Percentiles rank a stretch among this genome's conserved stretches.
Conservation (phyloP, 805 yeast genomes). For the Yarrowia porcina region DNA sequence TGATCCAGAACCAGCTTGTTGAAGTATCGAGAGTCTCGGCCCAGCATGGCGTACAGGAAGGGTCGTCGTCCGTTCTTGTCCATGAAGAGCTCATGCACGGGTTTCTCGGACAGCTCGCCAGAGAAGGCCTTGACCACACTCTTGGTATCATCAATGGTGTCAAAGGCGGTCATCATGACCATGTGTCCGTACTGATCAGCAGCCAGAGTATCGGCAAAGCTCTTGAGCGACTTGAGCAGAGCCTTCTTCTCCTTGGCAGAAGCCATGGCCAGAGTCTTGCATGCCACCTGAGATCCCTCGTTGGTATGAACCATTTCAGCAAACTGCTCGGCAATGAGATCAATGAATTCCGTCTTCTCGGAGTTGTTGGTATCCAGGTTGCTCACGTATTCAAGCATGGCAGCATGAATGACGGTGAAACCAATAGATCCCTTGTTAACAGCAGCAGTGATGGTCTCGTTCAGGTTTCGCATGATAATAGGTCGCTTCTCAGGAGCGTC, state of each 20-base stretch:
- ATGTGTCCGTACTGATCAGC: constrained; percentile 82
- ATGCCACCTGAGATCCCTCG: constrained; percentile 92
- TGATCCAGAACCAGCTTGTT: constrained; percentile 63
- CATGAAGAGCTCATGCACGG: constrained; percentile 43
- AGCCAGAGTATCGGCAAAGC: constrained; percentile 71
- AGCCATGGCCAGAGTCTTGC: constrained; percentile 72
- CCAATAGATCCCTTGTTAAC: constrained; percentile 96
- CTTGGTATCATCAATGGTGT: constrained; percentile 93
- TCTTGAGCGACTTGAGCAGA: constrained; percentile 67
- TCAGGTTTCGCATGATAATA: constrained; percentile 68
- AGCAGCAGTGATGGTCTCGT: constrained; percentile 81
- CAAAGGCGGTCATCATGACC: constrained; percentile 72
- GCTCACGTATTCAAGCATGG: constrained; percentile 82
- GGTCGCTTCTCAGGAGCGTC: constrained; percentile 76
- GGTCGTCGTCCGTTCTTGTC: constrained; percentile 88
- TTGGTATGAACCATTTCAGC: constrained; percentile 94
- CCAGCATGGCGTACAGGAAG: constrained; percentile 72
- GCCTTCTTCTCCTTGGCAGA: constrained; percentile 88
- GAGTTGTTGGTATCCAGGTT: constrained; percentile 55
- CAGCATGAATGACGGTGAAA: constrained; percentile 92
- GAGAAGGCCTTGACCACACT: constrained; percentile 69
- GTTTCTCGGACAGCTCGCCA: constrained; percentile 47
- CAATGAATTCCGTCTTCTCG: constrained; percentile 78
- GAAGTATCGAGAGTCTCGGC: constrained; percentile 78
- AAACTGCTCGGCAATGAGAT: constrained; percentile 76